Evolutionary conservation across 2,329 filamentous ascomycete genomes (phyloP), one percentile per base, ranked within the genome.

Genomic region (Coniochaeta sp.): DNA sequence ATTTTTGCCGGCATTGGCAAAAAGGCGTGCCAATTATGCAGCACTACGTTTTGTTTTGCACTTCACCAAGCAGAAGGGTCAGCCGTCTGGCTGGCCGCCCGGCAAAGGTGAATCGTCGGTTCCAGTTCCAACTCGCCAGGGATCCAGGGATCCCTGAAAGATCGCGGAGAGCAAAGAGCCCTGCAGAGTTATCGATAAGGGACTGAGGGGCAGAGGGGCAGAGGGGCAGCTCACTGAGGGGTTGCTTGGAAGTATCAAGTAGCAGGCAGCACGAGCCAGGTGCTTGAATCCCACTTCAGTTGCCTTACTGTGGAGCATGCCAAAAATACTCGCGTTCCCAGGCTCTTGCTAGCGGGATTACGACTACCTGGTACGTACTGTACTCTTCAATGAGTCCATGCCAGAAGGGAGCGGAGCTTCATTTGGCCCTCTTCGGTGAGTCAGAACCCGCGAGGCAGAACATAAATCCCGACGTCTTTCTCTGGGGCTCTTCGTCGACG

Each of bases 1-100:
- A 62, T 69, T 69, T 69, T 70, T 70, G 62, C 68, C 69, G 65
- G 66, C 66, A 69, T 67, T 68, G 68, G 64, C 63, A 68, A 67
- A 67, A 66, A 62, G 65, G 64, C 65, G 59, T 60, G 60, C 57
- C 62, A 64, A 65, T 70, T 63, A 70, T 70, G 68, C 68, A 65
- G 34, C 60, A 38, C 52, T 57, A 16, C 64, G 58, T 61, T 58
- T 62, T 50, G 61, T 57, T 55, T 60, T 36, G 19, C 34, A 19
- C 47, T 52, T 55, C 38, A 52, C 62, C 47, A 59, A 58, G 34
- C 57, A 56, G 50, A 59, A 58, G 57, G 58, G 50, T 61, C 60
- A 58, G 55, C 59, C 24, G 52, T 40, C 50, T 17, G 38, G 38
- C 17, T 59, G 58, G 55, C 59, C 24, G 52, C 36, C 50, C 38